These are phyloP conservation scores for Eucalyptus regnans DNA, from an alignment of 345 rosid species.

Conservation along the genomic window DNA sequence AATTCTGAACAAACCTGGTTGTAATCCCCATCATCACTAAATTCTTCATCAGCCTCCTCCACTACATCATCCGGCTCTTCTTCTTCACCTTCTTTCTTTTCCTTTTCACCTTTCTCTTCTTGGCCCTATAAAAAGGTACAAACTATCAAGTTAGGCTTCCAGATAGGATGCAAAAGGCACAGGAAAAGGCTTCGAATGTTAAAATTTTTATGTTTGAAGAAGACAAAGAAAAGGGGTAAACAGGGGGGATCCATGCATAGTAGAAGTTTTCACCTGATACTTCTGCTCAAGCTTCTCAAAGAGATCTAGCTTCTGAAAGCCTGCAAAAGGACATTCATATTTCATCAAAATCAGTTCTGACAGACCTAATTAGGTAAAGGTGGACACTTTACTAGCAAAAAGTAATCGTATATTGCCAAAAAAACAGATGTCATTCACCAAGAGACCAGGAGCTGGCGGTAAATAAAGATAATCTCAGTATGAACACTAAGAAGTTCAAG, in stretches of 20 bases:
- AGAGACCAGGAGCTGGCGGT: background rate
- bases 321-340: conserved; percentile 8
- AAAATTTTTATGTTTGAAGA: background rate
- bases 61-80: conserved; percentile 24
- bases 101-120: conserved; percentile 24
- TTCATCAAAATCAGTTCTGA: background rate
- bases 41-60: conserved; percentile 18
- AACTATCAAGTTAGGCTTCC: background rate
- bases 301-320: conserved; percentile 13
- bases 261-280: conserved; percentile 9
- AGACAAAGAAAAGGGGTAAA: background rate
- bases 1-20: conserved; percentile 19
- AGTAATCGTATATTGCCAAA: background rate
- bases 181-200: background rate
- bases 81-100: conserved; percentile 26
- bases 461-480: background rate
- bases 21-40: conserved; percentile 40
- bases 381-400: background rate
- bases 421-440: background rate
- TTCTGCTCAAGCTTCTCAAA: conserved; percentile 35
- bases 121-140: conserved; percentile 2
- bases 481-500: background rate
- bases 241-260: background rate
- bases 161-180: background rate
- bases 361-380: background rate